phyloP scores from a whole-genome alignment of 495 filamentous ascomycete genomes.

The Annulohypoxylon bovei region DNA sequence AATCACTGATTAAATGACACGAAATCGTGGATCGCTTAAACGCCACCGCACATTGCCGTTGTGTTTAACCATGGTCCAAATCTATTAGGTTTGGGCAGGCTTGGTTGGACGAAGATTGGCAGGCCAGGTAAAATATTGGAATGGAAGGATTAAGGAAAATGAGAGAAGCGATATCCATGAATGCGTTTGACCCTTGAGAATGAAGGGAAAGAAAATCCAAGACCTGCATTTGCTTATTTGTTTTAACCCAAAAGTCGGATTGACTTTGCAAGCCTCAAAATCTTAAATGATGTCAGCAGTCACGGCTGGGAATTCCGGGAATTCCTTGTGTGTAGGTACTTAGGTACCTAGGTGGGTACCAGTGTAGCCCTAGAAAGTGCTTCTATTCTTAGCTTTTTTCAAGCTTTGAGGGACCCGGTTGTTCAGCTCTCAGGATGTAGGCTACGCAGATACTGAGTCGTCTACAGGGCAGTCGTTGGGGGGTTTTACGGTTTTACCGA shows the following conservation, averaged over 20 bases:
- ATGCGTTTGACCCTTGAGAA: not conserved
- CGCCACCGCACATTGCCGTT: not conserved
- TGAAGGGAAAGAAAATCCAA: not conserved
- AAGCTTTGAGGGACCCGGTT: conserved; percentile 32
- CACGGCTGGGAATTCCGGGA: not conserved
- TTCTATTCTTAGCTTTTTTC: conserved; percentile 40
- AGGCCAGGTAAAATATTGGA: not conserved
- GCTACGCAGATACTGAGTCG: conserved; percentile 26
- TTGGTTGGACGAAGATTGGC: not conserved
- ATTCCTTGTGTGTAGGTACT: not conserved
- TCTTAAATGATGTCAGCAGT: conserved; percentile 27
- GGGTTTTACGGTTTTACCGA: conserved; percentile 6
- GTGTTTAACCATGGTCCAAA: conserved; percentile 17
- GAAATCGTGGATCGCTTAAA: conserved; percentile 6
- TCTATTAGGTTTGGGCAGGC: not conserved
- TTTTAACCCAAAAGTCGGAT: conserved; percentile 6
- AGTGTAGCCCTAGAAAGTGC: too few relatives aligned
- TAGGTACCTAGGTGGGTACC: not conserved
- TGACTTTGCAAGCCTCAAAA: conserved; percentile 24
- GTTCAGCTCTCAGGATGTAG: conserved; percentile 40
- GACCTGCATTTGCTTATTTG: not conserved
- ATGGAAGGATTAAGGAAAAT: not conserved
- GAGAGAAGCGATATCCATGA: too few relatives aligned
- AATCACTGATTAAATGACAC: conserved; percentile 8
- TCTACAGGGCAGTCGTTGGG: conserved; percentile 10